These are phyloP conservation scores for Aureobasidium vineae DNA, from an alignment of 2,329 filamentous ascomycete species.

Conservation along the genomic window DNA sequence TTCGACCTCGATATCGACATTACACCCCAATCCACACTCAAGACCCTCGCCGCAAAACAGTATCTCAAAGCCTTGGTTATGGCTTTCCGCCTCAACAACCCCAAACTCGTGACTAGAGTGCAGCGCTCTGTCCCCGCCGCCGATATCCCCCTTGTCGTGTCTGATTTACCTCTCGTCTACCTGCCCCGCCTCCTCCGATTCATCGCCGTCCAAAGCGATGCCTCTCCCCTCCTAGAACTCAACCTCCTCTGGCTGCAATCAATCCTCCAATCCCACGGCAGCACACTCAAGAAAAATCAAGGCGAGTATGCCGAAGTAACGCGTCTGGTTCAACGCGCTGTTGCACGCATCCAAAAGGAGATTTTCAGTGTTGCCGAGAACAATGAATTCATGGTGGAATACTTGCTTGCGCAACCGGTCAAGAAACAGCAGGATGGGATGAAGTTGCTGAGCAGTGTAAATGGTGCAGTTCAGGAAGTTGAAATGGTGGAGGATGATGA, in stretches of 20 bases:
- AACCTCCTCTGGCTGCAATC: slow-evolving; percentile 91
- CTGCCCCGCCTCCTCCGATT: slow-evolving; percentile 81
- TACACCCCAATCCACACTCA: slow-evolving; percentile 67
- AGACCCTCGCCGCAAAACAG: slow-evolving; percentile 74
- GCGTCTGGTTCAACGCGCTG: slow-evolving; percentile 74
- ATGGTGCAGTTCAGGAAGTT: slow-evolving; percentile 7
- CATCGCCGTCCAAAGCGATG: slow-evolving; percentile 81
- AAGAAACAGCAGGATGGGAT: slow-evolving; percentile 3
- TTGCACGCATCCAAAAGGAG: slow-evolving; percentile 77
- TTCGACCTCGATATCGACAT: slow-evolving; percentile 95
- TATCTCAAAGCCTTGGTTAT: slow-evolving; percentile 93
- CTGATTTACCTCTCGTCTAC: slow-evolving; percentile 78
- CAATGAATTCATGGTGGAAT: slow-evolving; percentile 87
- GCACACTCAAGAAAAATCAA: slow-evolving; percentile 77
- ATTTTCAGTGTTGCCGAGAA: slow-evolving; percentile 80
- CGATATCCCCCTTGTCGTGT: slow-evolving; percentile 75
- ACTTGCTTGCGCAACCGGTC: slow-evolving; percentile 55
- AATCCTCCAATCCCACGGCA: slow-evolving; percentile 74
- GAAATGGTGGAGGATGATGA: slow-evolving; percentile 26
- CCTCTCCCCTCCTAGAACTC: slow-evolving; percentile 91
- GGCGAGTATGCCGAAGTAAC: slow-evolving; percentile 80
- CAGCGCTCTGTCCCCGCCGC: slow-evolving; percentile 77
- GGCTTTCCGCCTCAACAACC: slow-evolving; percentile 93
- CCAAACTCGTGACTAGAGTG: slow-evolving; percentile 74
- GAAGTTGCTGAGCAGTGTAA: not conserved